A percentile compares a stretch with the other conserved stretches of the same genome.
Evolutionary conservation across 805 yeast genomes (phyloP).

Genomic region (Candida mattraensis): DNA sequence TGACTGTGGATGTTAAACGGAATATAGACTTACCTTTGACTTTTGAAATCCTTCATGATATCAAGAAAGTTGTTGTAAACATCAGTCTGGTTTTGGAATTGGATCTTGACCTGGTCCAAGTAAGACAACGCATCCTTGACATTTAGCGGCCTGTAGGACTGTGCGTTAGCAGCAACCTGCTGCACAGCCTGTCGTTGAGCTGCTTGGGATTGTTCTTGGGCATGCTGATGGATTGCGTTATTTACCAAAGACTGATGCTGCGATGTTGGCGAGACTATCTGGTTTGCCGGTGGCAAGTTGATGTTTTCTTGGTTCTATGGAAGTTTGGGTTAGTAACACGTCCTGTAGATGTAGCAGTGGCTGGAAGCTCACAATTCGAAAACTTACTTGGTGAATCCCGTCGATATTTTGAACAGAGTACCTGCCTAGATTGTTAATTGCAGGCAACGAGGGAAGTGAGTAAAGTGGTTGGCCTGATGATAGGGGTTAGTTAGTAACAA

Average conservation of each 20-base stretch:
- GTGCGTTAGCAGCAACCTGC: conserved; percentile 26
- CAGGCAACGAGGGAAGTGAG: conserved; percentile 53
- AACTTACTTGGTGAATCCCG: conserved; percentile 33
- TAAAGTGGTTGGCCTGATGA: conserved; percentile 45
- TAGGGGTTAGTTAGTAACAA: conserved; percentile 3
- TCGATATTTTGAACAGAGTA: conserved; percentile 51
- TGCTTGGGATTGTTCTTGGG: conserved; percentile 20
- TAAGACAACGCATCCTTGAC: conserved; percentile 96
- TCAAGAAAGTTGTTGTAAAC: conserved; percentile 95
- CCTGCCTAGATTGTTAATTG: conserved; percentile 47
- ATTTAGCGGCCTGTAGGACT: conserved; percentile 74
- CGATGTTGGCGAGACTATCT: conserved; percentile 22
- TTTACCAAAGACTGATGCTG: conserved; percentile 16
- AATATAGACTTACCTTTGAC: conserved; percentile 66
- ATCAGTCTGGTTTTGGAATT: conserved; percentile 89
- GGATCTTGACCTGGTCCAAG: conserved; percentile 92
- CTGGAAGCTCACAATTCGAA: conserved; percentile 1
- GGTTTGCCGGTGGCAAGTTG: conserved; percentile 34
- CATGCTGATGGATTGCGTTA: conserved; percentile 24
- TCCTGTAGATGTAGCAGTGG: conserved; percentile 19
- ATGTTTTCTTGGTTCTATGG: conserved; percentile 27
- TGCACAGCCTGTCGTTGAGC: conserved; percentile 23
- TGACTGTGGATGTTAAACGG: no score
- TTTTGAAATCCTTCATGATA: conserved; percentile 98
- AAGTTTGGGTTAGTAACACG: no score